phyloP scores from a whole-genome alignment of 2,329 filamentous ascomycete species.

The Cladorrhinum sp. region DNA sequence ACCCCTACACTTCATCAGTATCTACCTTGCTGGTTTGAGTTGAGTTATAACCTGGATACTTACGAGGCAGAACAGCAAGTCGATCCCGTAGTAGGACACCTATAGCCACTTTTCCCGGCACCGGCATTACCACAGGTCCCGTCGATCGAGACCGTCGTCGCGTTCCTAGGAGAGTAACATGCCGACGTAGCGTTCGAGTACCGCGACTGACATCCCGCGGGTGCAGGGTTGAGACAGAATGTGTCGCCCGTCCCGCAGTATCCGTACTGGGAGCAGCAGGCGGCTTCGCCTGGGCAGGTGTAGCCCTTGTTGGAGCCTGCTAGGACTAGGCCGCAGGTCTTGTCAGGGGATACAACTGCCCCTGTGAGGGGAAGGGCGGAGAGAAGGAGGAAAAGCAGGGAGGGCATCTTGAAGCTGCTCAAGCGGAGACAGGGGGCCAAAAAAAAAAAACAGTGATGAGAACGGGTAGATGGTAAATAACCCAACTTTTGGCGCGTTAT shows the following conservation, averaged over 20 bases:
- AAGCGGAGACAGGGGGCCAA: neutral
- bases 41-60: slow-evolving; percentile 16
- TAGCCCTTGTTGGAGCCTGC: slow-evolving; percentile 29
- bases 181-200: slow-evolving; percentile 31
- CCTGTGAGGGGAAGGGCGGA: neutral
- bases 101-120: slow-evolving; percentile 31
- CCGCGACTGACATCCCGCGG: slow-evolving; percentile 30
- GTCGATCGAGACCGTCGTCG: slow-evolving; percentile 31
- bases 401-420: neutral
- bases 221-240: slow-evolving; percentile 32
- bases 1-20: slow-evolving; percentile 23
- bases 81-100: slow-evolving; percentile 26
- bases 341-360: slow-evolving; percentile 30
- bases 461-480: too few relatives aligned
- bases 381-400: neutral
- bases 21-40: neutral
- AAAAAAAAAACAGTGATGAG: too few relatives aligned
- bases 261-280: slow-evolving; percentile 33
- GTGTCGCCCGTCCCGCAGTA: slow-evolving; percentile 32
- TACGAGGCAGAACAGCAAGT: slow-evolving; percentile 32
- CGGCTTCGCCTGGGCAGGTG: slow-evolving; percentile 30
- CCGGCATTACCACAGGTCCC: slow-evolving; percentile 32
- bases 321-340: slow-evolving; percentile 29
- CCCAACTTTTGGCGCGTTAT: too few relatives aligned
- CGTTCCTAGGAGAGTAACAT: slow-evolving; percentile 29